Evolutionary conservation across 148 eudicot species (phyloP), one percentile per base, ranked within the genome.

Genomic region (Vaccinium vitisidaea): DNA sequence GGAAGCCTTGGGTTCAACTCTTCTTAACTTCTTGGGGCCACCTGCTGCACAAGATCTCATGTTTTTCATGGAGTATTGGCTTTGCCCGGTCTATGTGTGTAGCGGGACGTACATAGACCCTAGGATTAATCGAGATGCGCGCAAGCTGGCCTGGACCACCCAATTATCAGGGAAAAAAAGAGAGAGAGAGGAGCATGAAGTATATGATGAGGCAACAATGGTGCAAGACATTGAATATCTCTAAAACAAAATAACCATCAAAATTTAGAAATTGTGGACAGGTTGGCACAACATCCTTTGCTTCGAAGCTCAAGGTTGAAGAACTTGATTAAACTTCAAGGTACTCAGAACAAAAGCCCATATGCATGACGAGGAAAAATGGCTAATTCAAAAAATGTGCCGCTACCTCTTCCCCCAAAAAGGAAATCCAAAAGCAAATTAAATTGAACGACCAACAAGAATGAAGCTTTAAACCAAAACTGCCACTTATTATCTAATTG

Each of bases 171-270:
- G 1, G 1, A 32, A 32, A 36, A 2, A 36, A 36, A 36, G 2
- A 36, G 39, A 36, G 1, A 32, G 36, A 32, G 36, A 32, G 36
- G 36, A 77, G 69, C n/a, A 21, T n/a, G 7, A 23, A 58, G 79
- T 77, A 77, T 50, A 50, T 50, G 36, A n/a, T 23, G 58, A 48
- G 80, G 36, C 58, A 77, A 77, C 56, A 23, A 43, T 77, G 49
- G 80, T 77, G 54, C 23, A 50, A 5, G 5, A 18, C 58, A 50
- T 23, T n/a, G 3, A n/a, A 1, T 77, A 13, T 50, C 56, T 49
- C 56, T n/a, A 77, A 77, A 77, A 77, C 12, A 8, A 77, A 77
- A 77, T 49, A 76, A 77, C 49, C 21, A 48, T 76, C 14, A 48
- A 76, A 48, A 48, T 48, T 2, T 13, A 76, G 39, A 46, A 46